Base-by-base conservation (phyloP, 306 rosid genomes). In the Neltuma alba region DNA sequence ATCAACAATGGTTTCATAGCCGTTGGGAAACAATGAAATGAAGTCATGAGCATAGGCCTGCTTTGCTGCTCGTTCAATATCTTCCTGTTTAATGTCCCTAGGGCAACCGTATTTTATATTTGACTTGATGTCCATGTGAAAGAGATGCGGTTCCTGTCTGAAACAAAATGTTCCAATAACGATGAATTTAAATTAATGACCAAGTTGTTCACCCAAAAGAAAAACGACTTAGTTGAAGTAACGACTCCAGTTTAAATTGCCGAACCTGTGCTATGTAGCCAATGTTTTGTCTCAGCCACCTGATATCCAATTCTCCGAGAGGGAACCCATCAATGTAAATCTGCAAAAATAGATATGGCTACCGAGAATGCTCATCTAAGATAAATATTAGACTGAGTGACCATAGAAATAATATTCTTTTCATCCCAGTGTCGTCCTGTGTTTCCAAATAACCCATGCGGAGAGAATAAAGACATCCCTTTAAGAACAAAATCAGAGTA, bases 261-360 rank as follows among this genome's bases (percentile, higher is more conserved):
- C 18, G 60, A 81, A 94, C 98, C 98, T 94, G 98, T 48, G 94
- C 88, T 61, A 92, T 92, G 75, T 73, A 90, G 80, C 98, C 97
- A 10, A 94, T 86, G 76, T 89, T 88, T 83, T 92, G 91, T 79
- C 98, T 87, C 92, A 92, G 90, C 98, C 98, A 94, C 80, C 81
- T 71, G 80, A 92, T 76, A 30, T 94, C 97, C 83, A 94, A 83
- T 73, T 88, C 94, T 86, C 71, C 79, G 33, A 94, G 89, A 72
- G 97, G 87, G 75, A 74, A 78, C 23, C 96, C 97, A 83, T 92
- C 97, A 70, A 94, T 82, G 79, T 72, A 88, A 81, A 94, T 87
- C 96, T 94, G 93, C 75, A 80, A 47, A 83, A 28, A 28, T 6
- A 50, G 67, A 48, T 61, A 74, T 33, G 6, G 70, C 30, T 73